Percentiles rank a stretch among this genome's conserved stretches.
Evolutionary conservation across 345 rosid species (phyloP).

Genomic region (Euphorbia lathyris): DNA sequence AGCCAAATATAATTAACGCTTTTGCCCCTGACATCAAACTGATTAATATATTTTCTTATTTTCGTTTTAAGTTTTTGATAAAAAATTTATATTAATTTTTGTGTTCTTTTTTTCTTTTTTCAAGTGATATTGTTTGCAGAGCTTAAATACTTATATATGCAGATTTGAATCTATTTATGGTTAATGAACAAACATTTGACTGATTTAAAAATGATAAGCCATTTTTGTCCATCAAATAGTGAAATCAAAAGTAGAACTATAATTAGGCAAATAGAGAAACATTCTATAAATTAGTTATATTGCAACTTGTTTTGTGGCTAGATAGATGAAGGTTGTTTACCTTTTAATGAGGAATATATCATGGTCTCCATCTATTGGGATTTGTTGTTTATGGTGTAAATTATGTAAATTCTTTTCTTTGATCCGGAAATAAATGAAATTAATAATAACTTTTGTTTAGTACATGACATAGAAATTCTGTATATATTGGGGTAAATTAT

Average conservation of each 20-base stretch:
- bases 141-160: background rate
- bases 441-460: too few relatives aligned
- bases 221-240: too few relatives aligned
- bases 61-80: background rate
- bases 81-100: background rate
- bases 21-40: slow-evolving; percentile 19
- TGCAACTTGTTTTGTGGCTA: background rate
- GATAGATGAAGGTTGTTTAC: background rate
- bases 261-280: background rate
- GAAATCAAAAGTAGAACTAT: background rate
- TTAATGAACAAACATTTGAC: background rate
- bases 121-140: too few relatives aligned
- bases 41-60: background rate
- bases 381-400: too few relatives aligned
- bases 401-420: too few relatives aligned
- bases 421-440: too few relatives aligned
- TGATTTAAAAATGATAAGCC: background rate
- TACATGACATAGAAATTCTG: too few relatives aligned
- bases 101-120: too few relatives aligned
- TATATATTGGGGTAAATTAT: too few relatives aligned
- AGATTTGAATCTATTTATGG: background rate
- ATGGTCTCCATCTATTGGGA: too few relatives aligned
- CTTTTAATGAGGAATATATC: background rate
- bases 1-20: slow-evolving; percentile 11
- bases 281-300: background rate